phyloP scores from a whole-genome alignment of 75 land plant genomes.

The Selaginella moellendorffii region DNA sequence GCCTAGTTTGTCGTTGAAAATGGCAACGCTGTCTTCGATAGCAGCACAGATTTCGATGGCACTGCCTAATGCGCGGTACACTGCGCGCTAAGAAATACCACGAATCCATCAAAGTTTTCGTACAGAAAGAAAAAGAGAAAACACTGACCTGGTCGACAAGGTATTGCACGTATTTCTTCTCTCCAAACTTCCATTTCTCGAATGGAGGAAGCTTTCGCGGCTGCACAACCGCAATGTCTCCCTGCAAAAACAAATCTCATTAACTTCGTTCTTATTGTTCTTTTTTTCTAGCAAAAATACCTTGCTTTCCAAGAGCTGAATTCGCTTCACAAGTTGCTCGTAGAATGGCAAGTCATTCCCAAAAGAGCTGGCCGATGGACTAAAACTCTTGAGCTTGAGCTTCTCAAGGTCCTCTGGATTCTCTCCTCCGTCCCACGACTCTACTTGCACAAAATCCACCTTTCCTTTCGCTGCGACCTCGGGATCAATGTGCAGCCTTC shows the following conservation, averaged over 20 bases:
- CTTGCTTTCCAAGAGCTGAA: slow-evolving; percentile 37
- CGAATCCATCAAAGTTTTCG: background rate
- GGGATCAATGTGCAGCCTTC: slow-evolving; percentile 33
- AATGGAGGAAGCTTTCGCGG: slow-evolving; percentile 27
- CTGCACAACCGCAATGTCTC: slow-evolving; percentile 30
- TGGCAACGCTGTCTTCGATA: slow-evolving; percentile 13
- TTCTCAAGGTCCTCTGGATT: slow-evolving; percentile 16
- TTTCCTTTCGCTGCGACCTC: slow-evolving; percentile 33
- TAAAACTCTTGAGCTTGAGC: slow-evolving; percentile 33
- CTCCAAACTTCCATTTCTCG: slow-evolving; percentile 30
- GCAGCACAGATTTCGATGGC: background rate
- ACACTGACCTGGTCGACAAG: slow-evolving; percentile 32
- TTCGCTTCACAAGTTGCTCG: slow-evolving; percentile 30
- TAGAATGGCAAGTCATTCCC: slow-evolving; percentile 24
- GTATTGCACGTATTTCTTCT: slow-evolving; percentile 26
- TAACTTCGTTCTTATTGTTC: background rate
- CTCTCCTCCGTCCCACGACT: slow-evolving; percentile 29
- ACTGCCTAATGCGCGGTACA: background rate
- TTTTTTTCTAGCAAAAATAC: slow-evolving; percentile 6
- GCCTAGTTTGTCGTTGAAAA: slow-evolving; percentile 21
- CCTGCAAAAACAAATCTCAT: slow-evolving; percentile 28
- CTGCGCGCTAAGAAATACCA: background rate
- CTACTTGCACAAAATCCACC: slow-evolving; percentile 38
- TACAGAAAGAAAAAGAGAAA: background rate
- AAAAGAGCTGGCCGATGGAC: slow-evolving; percentile 25